A percentile compares a stretch with the other conserved stretches of the same genome.
Evolutionary conservation across 192 early-diverging fungal species (phyloP).

Genomic region (Gaertneriomyces semiglobifer): DNA sequence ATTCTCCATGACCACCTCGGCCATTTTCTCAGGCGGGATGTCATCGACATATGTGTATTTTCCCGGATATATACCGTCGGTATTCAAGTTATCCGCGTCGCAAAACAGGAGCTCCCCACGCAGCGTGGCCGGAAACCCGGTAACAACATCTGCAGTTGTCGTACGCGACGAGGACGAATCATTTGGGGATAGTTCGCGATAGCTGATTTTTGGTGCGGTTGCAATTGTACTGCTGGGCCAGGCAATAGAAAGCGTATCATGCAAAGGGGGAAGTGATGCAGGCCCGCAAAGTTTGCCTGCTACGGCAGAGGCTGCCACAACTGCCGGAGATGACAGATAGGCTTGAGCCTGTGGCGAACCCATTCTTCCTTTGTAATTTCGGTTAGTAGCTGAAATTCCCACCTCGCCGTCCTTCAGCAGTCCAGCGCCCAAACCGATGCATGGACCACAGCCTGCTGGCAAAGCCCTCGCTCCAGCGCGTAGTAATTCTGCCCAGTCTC

Average conservation of each 20-base stretch:
- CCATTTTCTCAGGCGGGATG: constrained; percentile 84
- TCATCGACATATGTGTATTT: constrained; percentile 99
- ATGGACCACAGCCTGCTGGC: constrained; percentile 96
- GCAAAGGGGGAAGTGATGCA: constrained; percentile 2
- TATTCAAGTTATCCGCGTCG: constrained; percentile 94
- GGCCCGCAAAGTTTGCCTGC: constrained; percentile 76
- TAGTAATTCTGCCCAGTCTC: constrained; percentile 84
- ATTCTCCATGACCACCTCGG: constrained; percentile 96
- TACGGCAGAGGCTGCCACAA: constrained; percentile 92
- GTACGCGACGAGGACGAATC: background rate
- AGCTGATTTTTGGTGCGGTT: constrained; percentile 15
- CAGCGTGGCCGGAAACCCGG: constrained; percentile 73
- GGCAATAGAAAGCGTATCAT: too few species aligned
- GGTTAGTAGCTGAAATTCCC: constrained; percentile 97
- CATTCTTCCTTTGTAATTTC: constrained; percentile 99
- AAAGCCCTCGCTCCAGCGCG: constrained; percentile 84
- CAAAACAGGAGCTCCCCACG: constrained; percentile 85
- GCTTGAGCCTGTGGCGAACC: constrained; percentile 87
- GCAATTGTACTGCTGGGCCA: too few species aligned
- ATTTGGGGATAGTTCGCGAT: constrained; percentile 7
- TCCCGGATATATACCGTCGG: constrained; percentile 97
- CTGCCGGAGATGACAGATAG: constrained; percentile 92
- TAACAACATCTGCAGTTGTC: constrained; percentile 36
- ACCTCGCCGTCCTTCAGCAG: constrained; percentile 94
- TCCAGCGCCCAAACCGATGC: constrained; percentile 89